Evolutionary conservation across 2,329 filamentous ascomycete genomes (phyloP).

Genomic region (Colletotrichum sp.): DNA sequence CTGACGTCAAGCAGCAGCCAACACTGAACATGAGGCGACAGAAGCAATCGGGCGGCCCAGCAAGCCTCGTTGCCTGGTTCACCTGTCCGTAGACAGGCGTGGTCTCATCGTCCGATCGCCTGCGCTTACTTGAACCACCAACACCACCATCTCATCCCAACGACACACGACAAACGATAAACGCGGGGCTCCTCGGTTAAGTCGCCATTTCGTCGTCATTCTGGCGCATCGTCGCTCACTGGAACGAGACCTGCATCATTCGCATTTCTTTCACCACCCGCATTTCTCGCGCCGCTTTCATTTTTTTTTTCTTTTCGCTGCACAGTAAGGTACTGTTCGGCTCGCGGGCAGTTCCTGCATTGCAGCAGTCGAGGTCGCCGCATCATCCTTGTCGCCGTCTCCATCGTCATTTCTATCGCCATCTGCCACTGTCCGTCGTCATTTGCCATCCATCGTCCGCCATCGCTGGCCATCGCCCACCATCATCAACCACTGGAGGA

Average conservation of each 20-base stretch:
- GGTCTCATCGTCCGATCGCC: background rate
- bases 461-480: background rate
- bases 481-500: background rate
- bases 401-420: background rate
- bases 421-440: background rate
- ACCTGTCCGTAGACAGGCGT: background rate
- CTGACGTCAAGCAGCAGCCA: background rate
- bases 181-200: background rate
- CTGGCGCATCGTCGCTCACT: background rate
- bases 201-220: background rate
- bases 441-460: background rate
- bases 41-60: background rate
- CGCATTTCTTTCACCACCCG: constrained; percentile 2
- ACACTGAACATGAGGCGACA: background rate
- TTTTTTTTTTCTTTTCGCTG: background rate
- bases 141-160: background rate
- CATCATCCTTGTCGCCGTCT: background rate
- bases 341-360: background rate
- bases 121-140: background rate
- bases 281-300: background rate
- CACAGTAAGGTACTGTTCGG: background rate
- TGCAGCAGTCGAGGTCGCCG: background rate
- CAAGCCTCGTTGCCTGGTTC: background rate
- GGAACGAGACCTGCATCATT: constrained; percentile 11
- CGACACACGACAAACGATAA: background rate